Evolutionary conservation across 73 alveolate species (phyloP), one percentile per base, ranked within the genome.

Genomic region (Uronychia binucleata): DNA sequence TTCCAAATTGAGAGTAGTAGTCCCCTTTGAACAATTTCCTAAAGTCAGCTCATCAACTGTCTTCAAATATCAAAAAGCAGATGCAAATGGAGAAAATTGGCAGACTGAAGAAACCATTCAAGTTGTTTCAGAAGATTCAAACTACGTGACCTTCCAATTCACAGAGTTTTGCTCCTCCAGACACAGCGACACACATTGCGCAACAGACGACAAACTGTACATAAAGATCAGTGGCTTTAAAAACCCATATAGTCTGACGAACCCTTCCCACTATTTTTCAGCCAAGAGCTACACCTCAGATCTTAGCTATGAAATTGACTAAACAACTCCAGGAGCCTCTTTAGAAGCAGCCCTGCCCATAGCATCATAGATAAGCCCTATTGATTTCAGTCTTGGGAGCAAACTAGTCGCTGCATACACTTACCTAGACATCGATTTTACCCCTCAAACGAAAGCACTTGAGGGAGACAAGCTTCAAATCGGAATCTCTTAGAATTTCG

Each of bases 71-170:
- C 29, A 74, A 28, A 59, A 75, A 26, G 81, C 59, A 30, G 58
- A 26, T 75, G 59, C 35, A 5, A 26, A 75, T 75, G 86, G 67
- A 11, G 67, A 5, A 5, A 46, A 46, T 46, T 46, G 67, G 67
- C n/a, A 79, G 74, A 14, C 88, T 30, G 80, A 77, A 1, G 25
- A 28, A 27, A 46, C 74, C 0, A 58, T 81, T 29, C 33, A 59
- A 59, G 88, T 81, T 0, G 81, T 34, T 1, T 25, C 75, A 8
- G 35, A 33, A 30, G 77, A 46, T n/a, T 29, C 81, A 0, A 14
- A 29, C 34, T 59, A 81, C 35, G 88, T 81, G 0, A 81, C 81
- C 34, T n/a, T 81, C 1, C 79, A 81, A 59, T 59, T 30, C 31
- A 46, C 13, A n/a, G 88, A 81, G 27, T 81, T 81, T 34, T 81